A percentile compares a stretch with the other conserved stretches of the same genome.
These are phyloP conservation scores for Nosema granulosis DNA, from an alignment of 371 early-diverging fungal species.

Conservation along the genomic window DNA sequence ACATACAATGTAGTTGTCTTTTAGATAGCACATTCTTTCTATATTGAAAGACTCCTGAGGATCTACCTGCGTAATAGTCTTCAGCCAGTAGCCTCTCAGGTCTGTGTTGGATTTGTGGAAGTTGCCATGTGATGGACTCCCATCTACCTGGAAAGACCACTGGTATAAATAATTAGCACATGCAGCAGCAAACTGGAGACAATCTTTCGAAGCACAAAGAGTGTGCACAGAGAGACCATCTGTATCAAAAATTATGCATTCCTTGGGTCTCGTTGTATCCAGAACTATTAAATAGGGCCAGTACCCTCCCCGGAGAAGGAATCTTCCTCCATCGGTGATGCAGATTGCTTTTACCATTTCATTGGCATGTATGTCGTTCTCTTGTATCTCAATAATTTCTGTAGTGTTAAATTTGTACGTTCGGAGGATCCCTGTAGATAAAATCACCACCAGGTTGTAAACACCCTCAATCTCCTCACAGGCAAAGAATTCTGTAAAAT, in stretches of 20 bases:
- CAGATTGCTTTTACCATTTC: constrained; percentile 60
- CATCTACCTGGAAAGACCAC: constrained; percentile 44
- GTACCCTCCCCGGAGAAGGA: constrained; percentile 59
- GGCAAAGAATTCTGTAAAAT: constrained; percentile 62
- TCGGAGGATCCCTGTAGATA: constrained; percentile 46
- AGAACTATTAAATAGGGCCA: constrained; percentile 64
- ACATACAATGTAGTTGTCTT: constrained; percentile 47
- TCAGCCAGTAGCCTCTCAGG: constrained; percentile 49
- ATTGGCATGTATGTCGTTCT: constrained; percentile 46
- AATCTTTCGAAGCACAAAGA: constrained; percentile 60
- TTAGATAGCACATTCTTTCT: constrained; percentile 54
- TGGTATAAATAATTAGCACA: constrained; percentile 33
- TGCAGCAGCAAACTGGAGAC: constrained; percentile 57
- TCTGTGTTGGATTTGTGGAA: constrained; percentile 40
- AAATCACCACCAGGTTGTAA: constrained; percentile 51
- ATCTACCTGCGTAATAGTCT: constrained; percentile 25
- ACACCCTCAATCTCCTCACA: constrained; percentile 6
- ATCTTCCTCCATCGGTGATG: constrained; percentile 64
- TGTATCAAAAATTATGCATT: constrained; percentile 63
- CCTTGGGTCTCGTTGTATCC: constrained; percentile 52
- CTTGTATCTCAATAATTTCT: constrained; percentile 34
- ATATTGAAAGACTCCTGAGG: constrained; percentile 21
- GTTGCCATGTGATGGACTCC: constrained; percentile 30
- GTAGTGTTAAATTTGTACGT: constrained; percentile 24
- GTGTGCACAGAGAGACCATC: constrained; percentile 52